Base-by-base conservation (phyloP, 2,329 filamentous ascomycete genomes). In the Penicillium nordicum region DNA sequence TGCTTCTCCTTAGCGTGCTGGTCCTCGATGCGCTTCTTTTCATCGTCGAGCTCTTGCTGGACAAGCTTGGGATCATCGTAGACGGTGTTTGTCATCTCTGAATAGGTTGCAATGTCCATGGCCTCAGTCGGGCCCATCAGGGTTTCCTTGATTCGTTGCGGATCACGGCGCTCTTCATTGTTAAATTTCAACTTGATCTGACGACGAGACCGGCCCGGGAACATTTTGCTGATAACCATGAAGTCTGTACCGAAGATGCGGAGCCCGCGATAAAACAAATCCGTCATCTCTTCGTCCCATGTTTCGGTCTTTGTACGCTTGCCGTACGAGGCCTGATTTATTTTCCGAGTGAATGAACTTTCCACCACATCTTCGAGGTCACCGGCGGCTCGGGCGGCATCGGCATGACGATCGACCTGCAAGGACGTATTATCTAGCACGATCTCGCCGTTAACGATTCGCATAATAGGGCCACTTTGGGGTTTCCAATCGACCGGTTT, bases 211-310 rank as follows among this genome's bases (percentile, higher is more conserved):
- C 80, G 76, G 11, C 80, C 80, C 0, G 82, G 81, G 61, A 87
- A 86, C 73, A 87, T 78, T 57, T 83, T 82, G 63, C 79, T 82
- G 61, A 87, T 85, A 71, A 86, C 82, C 71, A 80, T 79, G 63
- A 88, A 88, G 66, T 88, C 84, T 0, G 84, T 87, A 36, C 85
- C 85, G 63, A 86, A 87, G 76, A 83, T 84, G 21, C 78, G 76
- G 14, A 88, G 74, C 1, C 82, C 84, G 44, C 84, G 77, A 67
- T 87, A 88, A 67, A 88, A 88, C 11, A 80, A 67, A 41, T 86
- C 81, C 0, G 84, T 87, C 60, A 80, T 72, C 14, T 84, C 79
- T 50, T 80, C 78, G 48, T 78, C 79, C 85, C 85, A 88, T 0
- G 76, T 74, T 57, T 81, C 78, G 9, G 73, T 76, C 60, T 82